Base-by-base conservation (phyloP, 176 grass and related monocot genomes). In the Carex kokanica region DNA sequence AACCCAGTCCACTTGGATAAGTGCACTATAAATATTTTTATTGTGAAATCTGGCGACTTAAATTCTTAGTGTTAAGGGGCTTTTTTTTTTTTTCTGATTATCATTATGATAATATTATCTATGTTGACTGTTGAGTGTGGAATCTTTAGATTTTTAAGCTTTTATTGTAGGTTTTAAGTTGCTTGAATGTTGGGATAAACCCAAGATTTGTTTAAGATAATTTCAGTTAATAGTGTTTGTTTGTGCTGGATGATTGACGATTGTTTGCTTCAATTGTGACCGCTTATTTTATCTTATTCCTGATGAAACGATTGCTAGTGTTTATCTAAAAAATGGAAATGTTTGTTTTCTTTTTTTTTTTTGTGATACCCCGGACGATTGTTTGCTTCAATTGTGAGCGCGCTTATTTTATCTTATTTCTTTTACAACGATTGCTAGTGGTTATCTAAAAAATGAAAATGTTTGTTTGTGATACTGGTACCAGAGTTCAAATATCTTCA, bases 1-100 rank as follows among this genome's bases (percentile, higher is more conserved):
- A 85, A 83, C 94, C 88, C 2, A 97, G 90, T 74, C 94, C 90
- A 78, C 88, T 91, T 77, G 86, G 74, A 53, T 97, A 70, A 97
- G 74, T 18, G 29, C 45, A 27, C 69, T 45, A 38, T 67, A 41
- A 11, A 72, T 72, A 3, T 47, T 21, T 49, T 51, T 74, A 10
- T 74, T 23, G 45, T 51, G 8, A 51, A 51, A 67, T 24, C 9
- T 13, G 70, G 70, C 10, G 12, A 21, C 40, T 5, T 51, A 18
- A 51, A 51, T 74, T 74, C 11, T 47, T 52, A 51, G 41, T 24
- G 1, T 74, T 2, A 52, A 52, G 70, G 41, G 41, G 9, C 21
- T n/a, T n/a, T 17, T 18, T 45, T 49, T 2, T 49, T 13, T 73
- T 13, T 45, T 14, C 20, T 74, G 20, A 25, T 51, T 47, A 74